phyloP scores from a whole-genome alignment of 257 asterid species.

The Gynochthodes officinalis region DNA sequence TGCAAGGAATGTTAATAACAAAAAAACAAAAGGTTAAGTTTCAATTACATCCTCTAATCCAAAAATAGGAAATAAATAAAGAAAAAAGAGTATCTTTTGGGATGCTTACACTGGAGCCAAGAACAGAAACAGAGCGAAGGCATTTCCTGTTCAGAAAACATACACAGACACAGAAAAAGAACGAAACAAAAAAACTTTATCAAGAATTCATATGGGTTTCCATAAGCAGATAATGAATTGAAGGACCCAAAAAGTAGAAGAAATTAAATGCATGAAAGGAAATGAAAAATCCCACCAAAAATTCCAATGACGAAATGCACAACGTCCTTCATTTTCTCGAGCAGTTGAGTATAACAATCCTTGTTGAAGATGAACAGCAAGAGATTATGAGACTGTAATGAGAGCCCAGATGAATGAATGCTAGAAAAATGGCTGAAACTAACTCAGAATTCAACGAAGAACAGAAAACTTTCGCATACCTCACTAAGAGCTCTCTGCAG shows the following conservation, averaged over 20 bases:
- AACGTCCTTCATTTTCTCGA: slow-evolving; percentile 14
- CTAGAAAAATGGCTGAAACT: neutral
- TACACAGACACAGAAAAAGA: slow-evolving; percentile 5
- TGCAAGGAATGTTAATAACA: too few species aligned
- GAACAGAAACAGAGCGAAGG: slow-evolving; percentile 74
- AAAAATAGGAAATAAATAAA: slow-evolving; percentile 1
- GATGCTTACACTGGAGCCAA: slow-evolving; percentile 74
- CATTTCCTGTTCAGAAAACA: slow-evolving; percentile 51
- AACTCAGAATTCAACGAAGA: neutral
- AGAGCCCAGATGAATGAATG: neutral
- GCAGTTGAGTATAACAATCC: neutral
- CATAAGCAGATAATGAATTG: neutral
- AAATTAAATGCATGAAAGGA: neutral
- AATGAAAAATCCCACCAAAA: slow-evolving; percentile 42
- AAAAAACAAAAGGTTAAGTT: too few species aligned
- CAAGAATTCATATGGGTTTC: neutral
- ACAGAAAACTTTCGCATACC: neutral
- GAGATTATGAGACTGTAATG: neutral
- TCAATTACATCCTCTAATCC: too few species aligned
- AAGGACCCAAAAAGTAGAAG: too few species aligned
- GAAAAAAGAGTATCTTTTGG: neutral
- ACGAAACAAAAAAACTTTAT: slow-evolving; percentile 1
- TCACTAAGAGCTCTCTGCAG: neutral
- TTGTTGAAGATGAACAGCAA: neutral
- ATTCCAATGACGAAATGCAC: slow-evolving; percentile 60